Percentiles rank a stretch among this genome's conserved stretches.
Evolutionary conservation across 208 protist genomes (phyloP).

Genomic region (Hexamita inflata): DNA sequence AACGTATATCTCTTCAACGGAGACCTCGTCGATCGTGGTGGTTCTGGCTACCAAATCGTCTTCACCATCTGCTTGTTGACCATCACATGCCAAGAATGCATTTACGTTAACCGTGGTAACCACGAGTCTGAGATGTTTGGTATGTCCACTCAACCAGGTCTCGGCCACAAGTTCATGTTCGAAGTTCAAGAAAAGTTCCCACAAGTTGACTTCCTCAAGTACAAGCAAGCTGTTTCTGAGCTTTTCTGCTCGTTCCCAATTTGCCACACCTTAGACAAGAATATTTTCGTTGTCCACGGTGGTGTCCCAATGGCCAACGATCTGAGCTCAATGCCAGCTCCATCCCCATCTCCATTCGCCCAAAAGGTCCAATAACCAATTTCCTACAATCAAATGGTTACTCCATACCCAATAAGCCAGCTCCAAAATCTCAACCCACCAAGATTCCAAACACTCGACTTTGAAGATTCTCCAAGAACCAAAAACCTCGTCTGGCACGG

Average conservation of each 20-base stretch:
- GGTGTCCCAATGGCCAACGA: conserved; percentile 9
- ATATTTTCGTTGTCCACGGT: conserved; percentile 24
- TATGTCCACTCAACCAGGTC: not conserved
- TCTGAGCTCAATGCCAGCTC: not conserved
- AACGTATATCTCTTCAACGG: conserved; percentile 28
- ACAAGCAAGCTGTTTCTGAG: not conserved
- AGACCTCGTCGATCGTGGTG: conserved; percentile 26
- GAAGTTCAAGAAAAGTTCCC: conserved; percentile 21
- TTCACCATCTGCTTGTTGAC: not conserved
- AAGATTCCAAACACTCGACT: not conserved
- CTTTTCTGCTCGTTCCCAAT: conserved; percentile 19
- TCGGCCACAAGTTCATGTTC: conserved; percentile 20
- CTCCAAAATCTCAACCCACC: not conserved
- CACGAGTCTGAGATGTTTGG: conserved; percentile 30
- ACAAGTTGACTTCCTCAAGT: not conserved
- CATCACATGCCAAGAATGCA: not conserved
- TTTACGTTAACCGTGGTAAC: conserved; percentile 25
- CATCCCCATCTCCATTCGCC: not conserved
- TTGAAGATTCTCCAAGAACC: conserved; percentile 9
- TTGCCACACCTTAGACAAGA: conserved; percentile 8
- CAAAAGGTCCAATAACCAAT: not conserved
- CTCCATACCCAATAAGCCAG: not conserved
- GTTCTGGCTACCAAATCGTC: conserved; percentile 23
- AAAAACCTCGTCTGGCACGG: conserved; percentile 12
- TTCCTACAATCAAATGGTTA: not conserved